Evolutionary conservation across 1,284 basidiomycete genomes (phyloP).

Genomic region (Wallemia ichthyophaga): DNA sequence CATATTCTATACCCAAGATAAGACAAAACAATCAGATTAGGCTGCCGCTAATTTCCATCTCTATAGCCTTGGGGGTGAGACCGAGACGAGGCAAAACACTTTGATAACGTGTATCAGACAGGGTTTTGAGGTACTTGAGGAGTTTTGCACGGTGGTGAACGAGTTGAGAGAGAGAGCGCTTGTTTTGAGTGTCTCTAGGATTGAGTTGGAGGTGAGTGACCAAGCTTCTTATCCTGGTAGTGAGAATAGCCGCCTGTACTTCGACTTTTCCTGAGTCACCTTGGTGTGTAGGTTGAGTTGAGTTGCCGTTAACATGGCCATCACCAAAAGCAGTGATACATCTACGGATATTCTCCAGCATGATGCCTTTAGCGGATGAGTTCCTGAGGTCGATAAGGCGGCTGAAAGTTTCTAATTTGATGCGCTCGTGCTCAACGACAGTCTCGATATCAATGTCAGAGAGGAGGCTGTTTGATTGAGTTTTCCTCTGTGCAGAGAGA

Average conservation of each 20-base stretch:
- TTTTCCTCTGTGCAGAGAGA: background rate
- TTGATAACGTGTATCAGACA: conserved; percentile 40
- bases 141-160: conserved; percentile 57
- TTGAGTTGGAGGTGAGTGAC: conserved; percentile 37
- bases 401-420: conserved; percentile 34
- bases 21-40: conserved; percentile 17
- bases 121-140: conserved; percentile 43
- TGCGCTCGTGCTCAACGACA: conserved; percentile 19
- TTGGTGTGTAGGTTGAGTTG: conserved; percentile 19
- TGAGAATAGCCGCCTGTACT: conserved; percentile 69
- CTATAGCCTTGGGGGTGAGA: conserved; percentile 44
- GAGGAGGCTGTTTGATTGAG: background rate
- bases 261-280: conserved; percentile 51
- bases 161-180: conserved; percentile 36
- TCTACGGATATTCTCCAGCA: conserved; percentile 52
- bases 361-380: conserved; percentile 50
- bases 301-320: background rate
- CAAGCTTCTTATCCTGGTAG: conserved; percentile 53
- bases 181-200: conserved; percentile 49
- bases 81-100: conserved; percentile 39
- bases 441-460: conserved; percentile 6
- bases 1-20: background rate
- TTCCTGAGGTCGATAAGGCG: conserved; percentile 55
- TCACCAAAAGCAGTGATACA: conserved; percentile 52
- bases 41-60: conserved; percentile 52